Percentiles rank a stretch among this genome's conserved stretches.
Evolutionary conservation across 1,284 basidiomycete species (phyloP).

Genomic region (Rhizoctonia solani): DNA sequence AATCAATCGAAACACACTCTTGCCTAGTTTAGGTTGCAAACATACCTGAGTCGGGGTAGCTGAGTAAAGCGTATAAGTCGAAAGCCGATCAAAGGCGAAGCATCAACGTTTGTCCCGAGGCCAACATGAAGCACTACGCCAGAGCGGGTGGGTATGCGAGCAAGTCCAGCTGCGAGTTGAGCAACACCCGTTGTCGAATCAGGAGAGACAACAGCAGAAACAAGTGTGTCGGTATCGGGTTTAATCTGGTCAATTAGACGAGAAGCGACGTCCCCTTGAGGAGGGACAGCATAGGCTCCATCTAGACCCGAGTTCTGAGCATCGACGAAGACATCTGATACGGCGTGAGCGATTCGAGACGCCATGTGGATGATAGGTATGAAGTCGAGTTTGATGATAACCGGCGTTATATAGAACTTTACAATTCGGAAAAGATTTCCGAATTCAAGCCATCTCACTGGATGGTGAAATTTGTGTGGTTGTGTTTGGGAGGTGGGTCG

Average conservation of each 20-base stretch:
- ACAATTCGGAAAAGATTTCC: slow-evolving; percentile 27
- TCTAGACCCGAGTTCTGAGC: slow-evolving; percentile 46
- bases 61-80: slow-evolving; percentile 64
- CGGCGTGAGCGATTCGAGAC: slow-evolving; percentile 67
- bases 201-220: slow-evolving; percentile 16
- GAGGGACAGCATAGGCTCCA: slow-evolving; percentile 55
- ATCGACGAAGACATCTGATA: slow-evolving; percentile 68
- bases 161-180: slow-evolving; percentile 15
- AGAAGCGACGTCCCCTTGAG: slow-evolving; percentile 43
- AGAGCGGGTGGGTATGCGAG: not conserved
- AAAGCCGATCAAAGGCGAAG: slow-evolving; percentile 56
- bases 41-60: slow-evolving; percentile 64
- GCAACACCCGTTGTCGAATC: slow-evolving; percentile 6
- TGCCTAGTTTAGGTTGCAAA: no score
- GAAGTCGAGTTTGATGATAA: not conserved
- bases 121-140: slow-evolving; percentile 41
- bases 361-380: slow-evolving; percentile 23
- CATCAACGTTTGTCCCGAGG: slow-evolving; percentile 58
- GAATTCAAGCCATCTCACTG: slow-evolving; percentile 30
- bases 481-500: not conserved
- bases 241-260: slow-evolving; percentile 2
- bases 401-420: not conserved
- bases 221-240: slow-evolving; percentile 5
- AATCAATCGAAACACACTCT: no score
- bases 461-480: slow-evolving; percentile 29